phyloP scores from a whole-genome alignment of 306 rosid species.

The Vigna unguiculata region DNA sequence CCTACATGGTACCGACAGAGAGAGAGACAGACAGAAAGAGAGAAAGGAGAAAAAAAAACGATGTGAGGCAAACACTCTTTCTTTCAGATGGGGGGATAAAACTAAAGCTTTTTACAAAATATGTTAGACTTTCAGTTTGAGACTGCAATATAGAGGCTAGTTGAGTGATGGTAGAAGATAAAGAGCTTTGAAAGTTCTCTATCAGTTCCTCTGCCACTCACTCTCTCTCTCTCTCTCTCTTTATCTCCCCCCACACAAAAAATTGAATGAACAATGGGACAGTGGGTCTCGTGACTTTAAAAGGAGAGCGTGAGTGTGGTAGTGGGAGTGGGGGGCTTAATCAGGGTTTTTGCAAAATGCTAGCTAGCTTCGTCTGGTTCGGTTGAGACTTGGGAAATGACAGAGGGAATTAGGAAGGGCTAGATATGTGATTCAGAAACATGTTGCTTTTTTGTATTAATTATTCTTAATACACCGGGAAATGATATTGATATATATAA shows the following conservation, averaged over 20 bases:
- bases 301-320: conserved; percentile 46
- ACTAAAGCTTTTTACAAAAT: conserved; percentile 49
- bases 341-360: conserved; percentile 50
- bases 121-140: conserved; percentile 79
- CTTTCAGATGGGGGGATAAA: conserved; percentile 53
- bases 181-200: conserved; percentile 99
- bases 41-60: conserved; percentile 41
- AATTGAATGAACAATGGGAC: conserved; percentile 71
- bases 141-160: conserved; percentile 85
- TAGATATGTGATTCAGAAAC: conserved; percentile 33
- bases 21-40: conserved; percentile 61
- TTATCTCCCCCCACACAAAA: conserved; percentile 38
- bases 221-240: conserved; percentile 35
- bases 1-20: conserved; percentile 87
- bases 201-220: conserved; percentile 97
- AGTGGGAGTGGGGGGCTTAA: conserved; percentile 28
- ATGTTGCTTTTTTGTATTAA: conserved; percentile 42
- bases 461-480: background rate
- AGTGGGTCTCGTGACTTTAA: conserved; percentile 91
- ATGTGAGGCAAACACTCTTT: conserved; percentile 46
- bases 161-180: conserved; percentile 92
- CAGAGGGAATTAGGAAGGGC: conserved; percentile 5
- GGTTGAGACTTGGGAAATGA: conserved; percentile 50
- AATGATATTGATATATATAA: background rate
- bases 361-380: conserved; percentile 54